phyloP scores from a whole-genome alignment of 345 rosid species.

The Populus alba region DNA sequence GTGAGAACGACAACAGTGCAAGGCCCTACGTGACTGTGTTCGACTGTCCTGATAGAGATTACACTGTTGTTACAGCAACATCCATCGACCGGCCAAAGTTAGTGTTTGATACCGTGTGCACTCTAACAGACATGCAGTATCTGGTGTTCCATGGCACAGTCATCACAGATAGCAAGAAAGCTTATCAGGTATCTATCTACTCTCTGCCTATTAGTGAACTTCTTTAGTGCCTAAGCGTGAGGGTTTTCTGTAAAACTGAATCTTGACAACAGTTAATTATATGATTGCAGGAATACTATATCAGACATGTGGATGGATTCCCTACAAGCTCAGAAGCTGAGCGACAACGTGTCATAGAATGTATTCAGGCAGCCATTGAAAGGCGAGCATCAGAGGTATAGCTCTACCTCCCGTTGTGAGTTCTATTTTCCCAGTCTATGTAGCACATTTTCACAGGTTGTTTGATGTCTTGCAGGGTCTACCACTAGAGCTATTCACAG shows the following conservation, averaged over 20 bases:
- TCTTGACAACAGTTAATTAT: background rate
- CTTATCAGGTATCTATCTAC: constrained; percentile 60
- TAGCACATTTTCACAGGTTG: background rate
- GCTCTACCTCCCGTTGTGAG: background rate
- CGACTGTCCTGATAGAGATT: constrained; percentile 68
- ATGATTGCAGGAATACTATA: constrained; percentile 56
- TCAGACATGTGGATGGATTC: constrained; percentile 62
- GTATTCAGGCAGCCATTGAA: constrained; percentile 64
- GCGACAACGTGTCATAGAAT: constrained; percentile 45
- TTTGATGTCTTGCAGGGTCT: constrained; percentile 39
- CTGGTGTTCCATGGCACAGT: constrained; percentile 91
- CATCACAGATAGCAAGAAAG: constrained; percentile 58
- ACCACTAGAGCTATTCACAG: constrained; percentile 51
- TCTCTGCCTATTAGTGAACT: too few species aligned
- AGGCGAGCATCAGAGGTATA: constrained; percentile 46
- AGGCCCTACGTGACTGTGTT: constrained; percentile 66
- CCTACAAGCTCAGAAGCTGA: constrained; percentile 55
- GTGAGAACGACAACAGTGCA: constrained; percentile 37
- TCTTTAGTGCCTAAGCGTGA: too few species aligned
- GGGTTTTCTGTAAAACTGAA: too few species aligned
- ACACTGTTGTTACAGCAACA: constrained; percentile 76
- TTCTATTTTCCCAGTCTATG: background rate
- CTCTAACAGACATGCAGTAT: constrained; percentile 91
- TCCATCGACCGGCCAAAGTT: constrained; percentile 81
- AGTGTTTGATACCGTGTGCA: constrained; percentile 82